Percentiles rank a stretch among this genome's conserved stretches.
Conservation (phyloP, 208 protist genomes). For the Crithidia expoeki region DNA sequence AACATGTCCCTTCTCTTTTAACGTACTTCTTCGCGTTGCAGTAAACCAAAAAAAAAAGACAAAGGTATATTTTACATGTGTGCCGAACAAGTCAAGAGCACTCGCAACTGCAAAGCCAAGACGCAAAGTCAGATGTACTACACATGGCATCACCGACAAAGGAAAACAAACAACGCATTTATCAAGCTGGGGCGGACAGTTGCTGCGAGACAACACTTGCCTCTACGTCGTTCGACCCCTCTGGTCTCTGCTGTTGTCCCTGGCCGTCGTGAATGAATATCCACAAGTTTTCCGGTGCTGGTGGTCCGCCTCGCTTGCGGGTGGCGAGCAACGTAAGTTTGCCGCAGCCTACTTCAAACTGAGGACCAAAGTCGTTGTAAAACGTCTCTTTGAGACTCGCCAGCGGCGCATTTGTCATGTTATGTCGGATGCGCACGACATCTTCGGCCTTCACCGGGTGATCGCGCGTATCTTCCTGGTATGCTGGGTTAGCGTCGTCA, state of each 20-base stretch:
- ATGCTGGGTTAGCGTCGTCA: constrained; percentile 77
- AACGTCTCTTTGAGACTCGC: constrained; percentile 67
- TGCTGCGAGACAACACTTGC: neutral
- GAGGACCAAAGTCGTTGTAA: constrained; percentile 85
- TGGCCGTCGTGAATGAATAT: constrained; percentile 80
- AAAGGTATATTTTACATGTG: too few species aligned
- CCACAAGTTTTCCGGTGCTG: constrained; percentile 73
- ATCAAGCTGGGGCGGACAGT: neutral
- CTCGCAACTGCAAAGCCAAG: too few species aligned
- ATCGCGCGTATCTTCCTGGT: constrained; percentile 87
- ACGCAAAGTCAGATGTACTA: too few species aligned
- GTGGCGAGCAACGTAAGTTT: constrained; percentile 49
- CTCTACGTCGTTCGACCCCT: neutral
- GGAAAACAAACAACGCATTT: neutral
- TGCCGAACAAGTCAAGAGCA: too few species aligned
- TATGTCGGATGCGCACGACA: constrained; percentile 77
- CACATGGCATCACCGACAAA: neutral
- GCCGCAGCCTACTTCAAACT: constrained; percentile 81
- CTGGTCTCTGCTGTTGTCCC: constrained; percentile 7
- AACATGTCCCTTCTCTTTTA: too few species aligned
- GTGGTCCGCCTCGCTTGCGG: constrained; percentile 44
- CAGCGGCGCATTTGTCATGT: constrained; percentile 77
- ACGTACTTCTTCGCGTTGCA: too few species aligned
- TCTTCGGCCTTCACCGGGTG: constrained; percentile 73
- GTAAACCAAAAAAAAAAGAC: neutral